Evolutionary conservation across 1,284 basidiomycete species (phyloP), one percentile per base, ranked within the genome.

Genomic region (Meira miltonrushii): DNA sequence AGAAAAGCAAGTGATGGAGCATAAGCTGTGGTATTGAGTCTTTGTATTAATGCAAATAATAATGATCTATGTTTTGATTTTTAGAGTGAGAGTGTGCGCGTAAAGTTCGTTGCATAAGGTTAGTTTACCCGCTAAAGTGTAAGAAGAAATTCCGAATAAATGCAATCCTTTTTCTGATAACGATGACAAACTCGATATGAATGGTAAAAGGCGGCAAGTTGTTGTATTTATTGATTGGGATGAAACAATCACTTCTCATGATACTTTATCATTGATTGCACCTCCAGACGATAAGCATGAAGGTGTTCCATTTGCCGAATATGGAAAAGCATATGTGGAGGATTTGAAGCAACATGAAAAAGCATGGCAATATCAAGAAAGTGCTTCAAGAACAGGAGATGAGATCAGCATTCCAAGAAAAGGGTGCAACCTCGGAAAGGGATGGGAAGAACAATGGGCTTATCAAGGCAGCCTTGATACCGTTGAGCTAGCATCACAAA

Each of bases 191-290:
- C 28, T 33, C 8, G 28, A 33, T 33, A 33, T 33, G 28, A 3
- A 43, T 4, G 41, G 19, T 6, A 43, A 43, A 10, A 43, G 10
- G 41, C 54, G 67, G 28, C 49, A 50, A 38, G 15, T 41, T 7
- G 50, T 66, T 17, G 51, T 76, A 11, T 62, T 75, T 11, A 54
- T 75, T 46, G 75, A 77, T 60, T 77, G 69, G 69, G 75, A 77
- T 65, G 75, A 74, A 57, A 77, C 74, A 3, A 68, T 77, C 50
- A 71, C 71, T 1, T n/a, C 57, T 13, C 41, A 59, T 47, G 75
- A 77, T 47, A 76, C 75, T 6, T 66, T 77, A 13, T 52, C 62
- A 1, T 63, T 72, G 44, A 61, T 77, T 25, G 69, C 74, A 3
- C 72, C 72, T 0, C 59, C 65, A 1, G 43, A 58, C 12, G 38